Base-by-base conservation (phyloP, 495 filamentous ascomycete species). In the Xylaria bambusicola region DNA sequence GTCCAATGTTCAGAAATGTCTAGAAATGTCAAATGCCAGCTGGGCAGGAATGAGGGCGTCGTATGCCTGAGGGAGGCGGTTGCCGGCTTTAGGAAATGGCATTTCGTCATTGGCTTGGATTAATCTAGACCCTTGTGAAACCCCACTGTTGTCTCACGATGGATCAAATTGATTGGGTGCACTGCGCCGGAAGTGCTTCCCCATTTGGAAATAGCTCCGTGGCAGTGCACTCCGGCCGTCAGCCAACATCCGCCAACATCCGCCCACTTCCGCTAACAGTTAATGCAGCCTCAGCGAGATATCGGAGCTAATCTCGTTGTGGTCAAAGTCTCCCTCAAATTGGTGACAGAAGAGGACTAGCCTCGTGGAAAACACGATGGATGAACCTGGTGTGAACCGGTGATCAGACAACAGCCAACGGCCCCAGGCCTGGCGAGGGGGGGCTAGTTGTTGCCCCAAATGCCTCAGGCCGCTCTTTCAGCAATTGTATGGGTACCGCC, bases 401-500 rank as follows among this genome's bases (percentile, higher is more conserved):
- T 35, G 15, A 56, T 23, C 33, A 17, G 38, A 38, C 23, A n/a
- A n/a, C n/a, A n/a, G n/a, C n/a, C n/a, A n/a, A n/a, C n/a, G n/a
- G n/a, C n/a, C n/a, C n/a, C n/a, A n/a, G n/a, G 42, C 55, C 44
- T 40, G 29, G 29, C 55, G 45, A 58, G 55, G 55, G 36, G 52
- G 54, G 8, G 7, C 15, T 23, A 12, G 2, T 6, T 26, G 7
- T 44, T 51, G 56, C 33, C 5, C 55, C 9, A n/a, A 44, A 46
- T 52, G 57, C 57, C 57, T 60, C 48, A 52, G 57, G 57, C 48
- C 48, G 27, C 12, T 2, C 15, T 26, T 33, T 20, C 18, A 36
- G 23, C 38, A 15, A 41, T 40, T 17, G 49, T 60, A 60, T 60
- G 57, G 48, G 20, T 60, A 60, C 49, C 29, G 36, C 18, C 57